Conservation (phyloP, 371 early-diverging fungal species). For the Circinella umbellata region DNA sequence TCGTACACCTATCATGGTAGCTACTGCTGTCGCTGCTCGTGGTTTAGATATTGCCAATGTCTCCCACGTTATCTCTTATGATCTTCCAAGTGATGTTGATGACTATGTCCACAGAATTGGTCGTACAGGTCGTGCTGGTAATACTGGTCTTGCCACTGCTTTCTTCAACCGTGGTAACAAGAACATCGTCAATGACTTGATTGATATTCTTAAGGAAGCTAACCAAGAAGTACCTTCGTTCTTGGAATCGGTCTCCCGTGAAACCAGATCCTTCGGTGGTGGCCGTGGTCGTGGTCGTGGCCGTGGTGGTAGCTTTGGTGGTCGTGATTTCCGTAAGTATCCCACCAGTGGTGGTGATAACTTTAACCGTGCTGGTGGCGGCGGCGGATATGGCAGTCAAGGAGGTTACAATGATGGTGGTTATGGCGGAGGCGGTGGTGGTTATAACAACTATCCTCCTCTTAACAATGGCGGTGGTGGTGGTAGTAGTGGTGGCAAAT, state of each 20-base stretch:
- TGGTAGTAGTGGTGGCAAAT: conserved; percentile 13
- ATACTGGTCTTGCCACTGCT: conserved; percentile 94
- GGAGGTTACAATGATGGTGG: conserved; percentile 19
- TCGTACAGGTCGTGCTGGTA: conserved; percentile 94
- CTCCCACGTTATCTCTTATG: conserved; percentile 93
- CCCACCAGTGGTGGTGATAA: conserved; percentile 10
- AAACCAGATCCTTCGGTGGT: conserved; percentile 64
- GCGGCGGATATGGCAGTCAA: conserved; percentile 28
- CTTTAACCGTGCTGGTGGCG: conserved; percentile 23
- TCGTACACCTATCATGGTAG: conserved; percentile 94
- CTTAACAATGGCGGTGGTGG: conserved; percentile 14
- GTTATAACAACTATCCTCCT: conserved; percentile 25
- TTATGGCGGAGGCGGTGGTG: conserved; percentile 19
- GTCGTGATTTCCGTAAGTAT: conserved; percentile 51
- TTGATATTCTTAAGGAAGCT: conserved; percentile 78
- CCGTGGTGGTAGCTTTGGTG: conserved; percentile 57
- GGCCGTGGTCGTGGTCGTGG: conserved; percentile 69
- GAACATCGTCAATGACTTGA: conserved; percentile 84
- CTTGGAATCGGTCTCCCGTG: conserved; percentile 60
- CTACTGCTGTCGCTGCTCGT: conserved; percentile 99
- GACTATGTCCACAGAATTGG: conserved; percentile 99
- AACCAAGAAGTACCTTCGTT: conserved; percentile 67
- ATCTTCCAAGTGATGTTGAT: conserved; percentile 92
- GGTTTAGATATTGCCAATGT: conserved; percentile 96
- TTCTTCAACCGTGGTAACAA: conserved; percentile 97